Evolutionary conservation across 345 rosid genomes (phyloP).

Genomic region (Citrus glauca): DNA sequence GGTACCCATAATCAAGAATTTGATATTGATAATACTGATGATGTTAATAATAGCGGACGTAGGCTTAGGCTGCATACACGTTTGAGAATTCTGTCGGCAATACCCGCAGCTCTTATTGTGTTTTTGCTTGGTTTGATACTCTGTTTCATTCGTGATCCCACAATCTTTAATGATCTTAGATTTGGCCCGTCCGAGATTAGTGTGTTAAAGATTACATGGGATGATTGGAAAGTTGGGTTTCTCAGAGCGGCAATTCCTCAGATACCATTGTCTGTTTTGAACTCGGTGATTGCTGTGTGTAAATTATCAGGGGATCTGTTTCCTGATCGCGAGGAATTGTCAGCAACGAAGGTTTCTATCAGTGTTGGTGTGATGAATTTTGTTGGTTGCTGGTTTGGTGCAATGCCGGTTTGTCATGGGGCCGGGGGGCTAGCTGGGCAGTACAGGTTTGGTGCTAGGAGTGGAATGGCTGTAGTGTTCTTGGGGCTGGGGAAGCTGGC

Average conservation of each 20-base stretch:
- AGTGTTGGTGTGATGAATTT: slow-evolving; percentile 82
- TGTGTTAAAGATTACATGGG: slow-evolving; percentile 58
- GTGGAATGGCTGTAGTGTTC: slow-evolving; percentile 65
- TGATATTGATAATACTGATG: no score
- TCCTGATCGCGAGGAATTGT: slow-evolving; percentile 57
- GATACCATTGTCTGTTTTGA: slow-evolving; percentile 70
- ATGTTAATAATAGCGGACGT: not conserved
- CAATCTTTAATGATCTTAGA: slow-evolving; percentile 41
- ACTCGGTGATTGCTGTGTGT: slow-evolving; percentile 85
- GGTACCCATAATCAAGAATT: no score
- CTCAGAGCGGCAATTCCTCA: slow-evolving; percentile 83
- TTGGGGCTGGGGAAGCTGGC: slow-evolving; percentile 66
- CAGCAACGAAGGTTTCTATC: slow-evolving; percentile 63
- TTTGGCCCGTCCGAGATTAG: slow-evolving; percentile 68
- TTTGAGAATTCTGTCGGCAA: slow-evolving; percentile 46
- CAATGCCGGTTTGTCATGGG: slow-evolving; percentile 93
- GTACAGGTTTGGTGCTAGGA: slow-evolving; percentile 79
- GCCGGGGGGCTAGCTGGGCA: slow-evolving; percentile 94
- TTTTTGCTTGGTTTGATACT: slow-evolving; percentile 53
- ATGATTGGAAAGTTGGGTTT: slow-evolving; percentile 87
- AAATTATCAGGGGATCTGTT: slow-evolving; percentile 75
- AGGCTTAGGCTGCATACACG: slow-evolving; percentile 24
- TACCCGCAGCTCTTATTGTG: slow-evolving; percentile 73
- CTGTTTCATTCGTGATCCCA: slow-evolving; percentile 64
- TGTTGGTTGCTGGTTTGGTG: slow-evolving; percentile 89